Evolutionary conservation across 106 monocot genomes (phyloP).

Genomic region (Acorus gramineus): DNA sequence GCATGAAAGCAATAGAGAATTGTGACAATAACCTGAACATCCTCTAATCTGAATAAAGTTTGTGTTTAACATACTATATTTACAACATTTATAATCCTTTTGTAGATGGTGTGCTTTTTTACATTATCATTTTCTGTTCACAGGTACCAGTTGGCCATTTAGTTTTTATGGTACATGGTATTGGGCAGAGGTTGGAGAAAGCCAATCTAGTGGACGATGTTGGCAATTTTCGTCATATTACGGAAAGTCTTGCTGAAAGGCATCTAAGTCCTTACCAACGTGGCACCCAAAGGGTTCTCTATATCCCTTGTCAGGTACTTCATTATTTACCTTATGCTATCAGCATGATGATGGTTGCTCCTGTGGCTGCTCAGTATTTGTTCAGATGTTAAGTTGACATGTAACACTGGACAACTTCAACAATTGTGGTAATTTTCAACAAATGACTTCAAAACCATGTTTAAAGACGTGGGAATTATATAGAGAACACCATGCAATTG

Average conservation of each 20-base stretch:
- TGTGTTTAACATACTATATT: too few relatives aligned
- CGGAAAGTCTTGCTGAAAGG: slow-evolving; percentile 73
- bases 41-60: too few relatives aligned
- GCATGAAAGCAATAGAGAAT: too few relatives aligned
- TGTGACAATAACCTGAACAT: too few relatives aligned
- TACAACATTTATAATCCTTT: not conserved
- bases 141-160: slow-evolving; percentile 96
- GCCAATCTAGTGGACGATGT: slow-evolving; percentile 99
- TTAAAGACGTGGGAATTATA: too few relatives aligned
- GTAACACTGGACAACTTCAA: too few relatives aligned
- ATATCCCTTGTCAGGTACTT: slow-evolving; percentile 94
- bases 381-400: too few relatives aligned
- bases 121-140: slow-evolving; percentile 6
- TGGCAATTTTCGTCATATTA: slow-evolving; percentile 87
- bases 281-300: slow-evolving; percentile 85
- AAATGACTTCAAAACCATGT: too few relatives aligned
- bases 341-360: too few relatives aligned
- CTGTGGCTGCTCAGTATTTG: too few relatives aligned
- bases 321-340: not conserved
- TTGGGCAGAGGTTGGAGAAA: slow-evolving; percentile 95
- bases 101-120: not conserved
- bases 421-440: too few relatives aligned
- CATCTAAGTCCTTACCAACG: slow-evolving; percentile 76
- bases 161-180: slow-evolving; percentile 99
- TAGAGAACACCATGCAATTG: too few relatives aligned